Percentiles rank a stretch among this genome's conserved stretches.
phyloP scores from a whole-genome alignment of 2,329 filamentous ascomycete genomes.

The Cytospora mali region DNA sequence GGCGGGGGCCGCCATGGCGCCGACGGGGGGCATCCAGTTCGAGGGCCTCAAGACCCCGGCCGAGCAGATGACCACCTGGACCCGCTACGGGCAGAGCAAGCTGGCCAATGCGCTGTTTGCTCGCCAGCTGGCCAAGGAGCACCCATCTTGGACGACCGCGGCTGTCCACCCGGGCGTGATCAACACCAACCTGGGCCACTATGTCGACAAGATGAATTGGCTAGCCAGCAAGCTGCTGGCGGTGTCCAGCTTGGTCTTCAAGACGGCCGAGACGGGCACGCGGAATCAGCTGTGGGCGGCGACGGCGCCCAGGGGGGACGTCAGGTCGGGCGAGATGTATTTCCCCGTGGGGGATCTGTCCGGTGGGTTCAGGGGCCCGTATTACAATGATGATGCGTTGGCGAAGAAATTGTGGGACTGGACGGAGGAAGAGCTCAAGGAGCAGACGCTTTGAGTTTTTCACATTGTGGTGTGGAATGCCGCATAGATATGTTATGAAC shows the following conservation, averaged over 20 bases:
- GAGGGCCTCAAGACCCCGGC: conserved; percentile 34
- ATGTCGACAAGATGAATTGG: not conserved
- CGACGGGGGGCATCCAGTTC: conserved; percentile 35
- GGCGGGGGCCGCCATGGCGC: conserved; percentile 31
- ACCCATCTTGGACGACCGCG: conserved; percentile 33
- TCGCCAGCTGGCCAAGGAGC: conserved; percentile 33
- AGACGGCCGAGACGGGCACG: conserved; percentile 29
- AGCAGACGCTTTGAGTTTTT: conserved; percentile 2
- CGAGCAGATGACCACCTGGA: conserved; percentile 29
- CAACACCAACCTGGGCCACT: conserved; percentile 33
- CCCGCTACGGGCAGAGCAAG: conserved; percentile 39
- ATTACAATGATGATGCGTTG: conserved; percentile 35
- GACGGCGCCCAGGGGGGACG: conserved; percentile 12
- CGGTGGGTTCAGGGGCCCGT: conserved; percentile 29
- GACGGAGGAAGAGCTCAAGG: conserved; percentile 38
- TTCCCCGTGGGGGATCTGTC: conserved; percentile 37
- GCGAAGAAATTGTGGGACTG: conserved; percentile 41
- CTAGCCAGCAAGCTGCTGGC: conserved; percentile 23
- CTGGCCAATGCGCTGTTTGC: conserved; percentile 38
- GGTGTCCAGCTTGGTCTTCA: conserved; percentile 30
- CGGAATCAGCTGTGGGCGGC: conserved; percentile 24
- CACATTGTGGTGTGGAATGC: not conserved
- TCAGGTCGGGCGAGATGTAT: conserved; percentile 38
- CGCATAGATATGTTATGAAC: not conserved
- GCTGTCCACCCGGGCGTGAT: conserved; percentile 37